Percentiles rank a stretch among this genome's conserved stretches.
phyloP scores from a whole-genome alignment of 306 rosid species.

The Dryas octopetala region DNA sequence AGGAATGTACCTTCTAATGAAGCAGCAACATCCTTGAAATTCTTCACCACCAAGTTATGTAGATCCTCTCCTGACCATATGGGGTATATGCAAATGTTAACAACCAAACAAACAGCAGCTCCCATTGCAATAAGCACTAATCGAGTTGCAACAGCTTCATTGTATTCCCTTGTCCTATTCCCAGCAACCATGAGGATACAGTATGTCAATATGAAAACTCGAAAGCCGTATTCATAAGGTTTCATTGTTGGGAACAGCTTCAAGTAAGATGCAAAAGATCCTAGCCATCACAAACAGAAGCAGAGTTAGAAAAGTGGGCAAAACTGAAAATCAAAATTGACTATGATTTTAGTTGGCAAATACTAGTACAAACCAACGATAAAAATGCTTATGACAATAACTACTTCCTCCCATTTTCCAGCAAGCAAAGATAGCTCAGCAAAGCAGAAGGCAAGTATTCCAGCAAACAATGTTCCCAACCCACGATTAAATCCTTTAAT shows the following conservation, averaged over 20 bases:
- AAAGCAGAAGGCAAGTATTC: constrained; percentile 55
- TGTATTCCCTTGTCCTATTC: constrained; percentile 33
- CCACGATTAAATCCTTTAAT: constrained; percentile 73
- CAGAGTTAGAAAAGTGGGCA: background rate
- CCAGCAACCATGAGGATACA: constrained; percentile 68
- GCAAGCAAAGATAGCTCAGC: constrained; percentile 39
- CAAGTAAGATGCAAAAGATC: constrained; percentile 43
- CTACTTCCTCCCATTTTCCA: constrained; percentile 41
- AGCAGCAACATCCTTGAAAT: constrained; percentile 55
- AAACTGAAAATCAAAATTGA: background rate
- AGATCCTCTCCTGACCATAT: constrained; percentile 85
- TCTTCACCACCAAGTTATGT: constrained; percentile 60
- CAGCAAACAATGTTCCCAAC: constrained; percentile 65
- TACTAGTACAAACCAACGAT: constrained; percentile 43
- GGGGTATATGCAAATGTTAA: constrained; percentile 59
- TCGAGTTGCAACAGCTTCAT: constrained; percentile 36
- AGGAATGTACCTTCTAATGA: constrained; percentile 54
- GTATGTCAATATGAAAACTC: constrained; percentile 66
- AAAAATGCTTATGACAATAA: constrained; percentile 47
- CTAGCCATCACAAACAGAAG: constrained; percentile 22
- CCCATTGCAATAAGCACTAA: constrained; percentile 59
- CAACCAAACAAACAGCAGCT: constrained; percentile 51
- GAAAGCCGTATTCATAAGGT: constrained; percentile 69
- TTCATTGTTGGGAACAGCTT: constrained; percentile 66
- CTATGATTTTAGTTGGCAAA: background rate